Conservation (phyloP, 345 rosid species). For the Hypericum perforatum region DNA sequence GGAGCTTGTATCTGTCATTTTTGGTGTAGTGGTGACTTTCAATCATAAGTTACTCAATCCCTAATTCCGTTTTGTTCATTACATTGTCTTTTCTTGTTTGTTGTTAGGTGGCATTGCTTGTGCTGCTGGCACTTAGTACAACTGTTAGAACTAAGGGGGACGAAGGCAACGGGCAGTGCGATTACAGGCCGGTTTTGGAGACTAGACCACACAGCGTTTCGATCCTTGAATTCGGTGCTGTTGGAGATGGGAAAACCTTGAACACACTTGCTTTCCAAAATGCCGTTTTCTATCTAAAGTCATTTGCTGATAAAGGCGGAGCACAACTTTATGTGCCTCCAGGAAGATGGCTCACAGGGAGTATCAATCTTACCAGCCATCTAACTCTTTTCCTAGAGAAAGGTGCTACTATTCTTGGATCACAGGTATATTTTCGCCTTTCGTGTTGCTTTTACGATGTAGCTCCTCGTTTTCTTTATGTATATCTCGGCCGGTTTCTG, state of each 20-base stretch:
- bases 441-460: background rate
- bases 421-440: constrained; percentile 42
- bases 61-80: background rate
- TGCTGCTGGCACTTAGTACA: constrained; percentile 72
- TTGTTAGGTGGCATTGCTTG: constrained; percentile 56
- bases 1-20: too few species aligned
- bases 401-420: constrained; percentile 82
- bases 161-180: constrained; percentile 36
- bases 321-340: constrained; percentile 93
- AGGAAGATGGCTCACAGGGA: constrained; percentile 84
- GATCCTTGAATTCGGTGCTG: constrained; percentile 84
- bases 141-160: constrained; percentile 30
- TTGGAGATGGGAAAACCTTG: constrained; percentile 72
- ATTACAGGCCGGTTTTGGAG: constrained; percentile 33
- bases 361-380: constrained; percentile 92
- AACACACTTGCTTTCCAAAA: constrained; percentile 86
- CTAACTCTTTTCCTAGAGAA: constrained; percentile 89
- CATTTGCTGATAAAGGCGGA: constrained; percentile 94
- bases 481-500: background rate
- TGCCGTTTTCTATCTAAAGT: constrained; percentile 88
- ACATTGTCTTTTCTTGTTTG: background rate
- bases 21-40: too few species aligned
- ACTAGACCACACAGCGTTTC: constrained; percentile 90
- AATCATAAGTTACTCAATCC: too few species aligned
- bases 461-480: background rate